phyloP scores from a whole-genome alignment of 2,329 filamentous ascomycete species.

The Epichloe brachyelytri region DNA sequence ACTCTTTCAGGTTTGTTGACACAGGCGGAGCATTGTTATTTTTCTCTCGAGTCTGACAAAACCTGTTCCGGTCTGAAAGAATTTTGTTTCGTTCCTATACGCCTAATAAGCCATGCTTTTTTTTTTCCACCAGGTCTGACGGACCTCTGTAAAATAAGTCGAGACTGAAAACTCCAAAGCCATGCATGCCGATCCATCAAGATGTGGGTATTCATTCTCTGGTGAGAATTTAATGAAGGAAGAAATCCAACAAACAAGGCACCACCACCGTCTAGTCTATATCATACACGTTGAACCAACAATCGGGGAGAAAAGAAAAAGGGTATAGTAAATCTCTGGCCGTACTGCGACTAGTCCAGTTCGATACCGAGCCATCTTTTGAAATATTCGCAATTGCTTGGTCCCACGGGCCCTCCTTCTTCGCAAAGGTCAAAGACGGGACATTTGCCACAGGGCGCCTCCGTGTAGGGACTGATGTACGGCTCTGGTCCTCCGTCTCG shows the following conservation, averaged over 20 bases:
- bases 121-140: background rate
- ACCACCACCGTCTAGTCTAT: background rate
- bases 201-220: background rate
- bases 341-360: background rate
- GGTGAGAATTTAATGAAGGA: background rate
- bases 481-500: conserved; percentile 28
- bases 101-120: background rate
- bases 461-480: conserved; percentile 61
- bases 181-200: conserved; percentile 8
- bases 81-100: background rate
- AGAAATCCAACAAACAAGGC: background rate
- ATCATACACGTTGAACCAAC: background rate
- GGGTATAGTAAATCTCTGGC: too few species aligned
- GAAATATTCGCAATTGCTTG: conserved; percentile 85
- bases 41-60: background rate
- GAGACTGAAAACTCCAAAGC: conserved; percentile 8
- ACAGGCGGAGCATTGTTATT: background rate
- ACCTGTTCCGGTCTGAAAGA: background rate
- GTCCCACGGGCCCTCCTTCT: conserved; percentile 80
- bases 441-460: conserved; percentile 81
- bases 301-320: too few species aligned
- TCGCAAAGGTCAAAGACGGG: conserved; percentile 89
- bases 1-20: too few species aligned
- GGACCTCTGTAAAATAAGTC: background rate
- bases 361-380: conserved; percentile 57